Evolutionary conservation across 2,329 filamentous ascomycete genomes (phyloP), one percentile per base, ranked within the genome.

Genomic region (Alternaria arborescens): DNA sequence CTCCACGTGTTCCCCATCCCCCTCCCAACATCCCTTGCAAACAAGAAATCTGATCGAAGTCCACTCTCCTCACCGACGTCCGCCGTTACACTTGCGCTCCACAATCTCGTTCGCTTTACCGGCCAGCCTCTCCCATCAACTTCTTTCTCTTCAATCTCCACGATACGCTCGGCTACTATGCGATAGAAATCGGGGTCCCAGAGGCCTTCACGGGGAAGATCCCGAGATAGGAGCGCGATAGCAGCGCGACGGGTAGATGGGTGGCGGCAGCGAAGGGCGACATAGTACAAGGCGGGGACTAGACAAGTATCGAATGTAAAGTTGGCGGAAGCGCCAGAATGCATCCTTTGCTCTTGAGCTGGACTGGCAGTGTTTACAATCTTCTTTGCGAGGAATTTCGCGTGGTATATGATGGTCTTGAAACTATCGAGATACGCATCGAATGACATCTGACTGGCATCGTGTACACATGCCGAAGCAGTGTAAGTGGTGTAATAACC

Each of bases 21-120:
- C 6, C n/a, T 48, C 46, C 18, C 30, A 34, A 24, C 18, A 34
- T 48, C 30, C 4, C 18, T 48, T 8, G 18, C 30, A 36, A 66
- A 48, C 44, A 34, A 10, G 5, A 48, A 48, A 3, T 48, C 44
- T 3, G 12, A 2, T 48, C 18, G 8, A 16, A 48, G 22, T 12
- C 12, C 18, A 3, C 14, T 50, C 8, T 50, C 32, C 2, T n/a
- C 46, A 26, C 7, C 8, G 7, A 28, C 18, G 16, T 48, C 30
- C 4, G 12, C 18, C 30, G 3, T n/a, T 30, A 14, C 46, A 50
- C 5, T 18, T 8, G 18, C 30, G 11, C 20, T 50, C 20, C 20
- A 24, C 16, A 26, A 1, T 10, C 46, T 34, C 20, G 8, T 20
- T 3, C 4, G 44, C 11, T 47, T 12, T 1, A 22, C 18, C 28